Percentiles rank a stretch among this genome's conserved stretches.
Evolutionary conservation across 176 grass and related monocot species (phyloP).

Genomic region (Areca catechu): DNA sequence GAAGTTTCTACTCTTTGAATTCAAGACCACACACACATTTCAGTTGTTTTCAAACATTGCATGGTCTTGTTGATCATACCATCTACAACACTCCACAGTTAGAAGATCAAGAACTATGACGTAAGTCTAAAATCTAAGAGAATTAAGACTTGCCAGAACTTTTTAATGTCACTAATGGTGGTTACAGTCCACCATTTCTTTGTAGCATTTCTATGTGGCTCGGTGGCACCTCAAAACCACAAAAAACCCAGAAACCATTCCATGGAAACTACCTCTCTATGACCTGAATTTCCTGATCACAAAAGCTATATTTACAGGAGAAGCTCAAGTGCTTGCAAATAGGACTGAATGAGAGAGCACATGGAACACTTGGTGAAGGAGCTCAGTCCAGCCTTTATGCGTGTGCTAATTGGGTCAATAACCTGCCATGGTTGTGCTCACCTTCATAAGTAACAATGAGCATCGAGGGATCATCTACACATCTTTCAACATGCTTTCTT

Average conservation of each 20-base stretch:
- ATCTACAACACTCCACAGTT: background rate
- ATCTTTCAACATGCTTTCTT: slow-evolving; percentile 88
- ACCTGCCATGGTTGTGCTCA: slow-evolving; percentile 63
- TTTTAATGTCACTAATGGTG: background rate
- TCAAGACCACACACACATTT: background rate
- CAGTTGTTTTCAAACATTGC: slow-evolving; percentile 15
- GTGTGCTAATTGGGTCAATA: slow-evolving; percentile 22
- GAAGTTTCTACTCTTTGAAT: too few species aligned
- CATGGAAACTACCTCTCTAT: too few species aligned
- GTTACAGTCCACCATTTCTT: background rate
- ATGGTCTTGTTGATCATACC: slow-evolving; percentile 10
- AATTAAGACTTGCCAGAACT: background rate
- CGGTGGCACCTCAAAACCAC: background rate
- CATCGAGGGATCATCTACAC: slow-evolving; percentile 73
- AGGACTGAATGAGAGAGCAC: too few species aligned
- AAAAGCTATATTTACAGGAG: too few species aligned
- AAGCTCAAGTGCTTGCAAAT: too few species aligned
- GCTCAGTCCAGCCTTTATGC: too few species aligned
- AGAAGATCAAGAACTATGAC: too few species aligned
- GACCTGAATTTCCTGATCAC: too few species aligned
- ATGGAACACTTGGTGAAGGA: too few species aligned
- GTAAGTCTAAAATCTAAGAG: background rate
- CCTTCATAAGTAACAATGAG: slow-evolving; percentile 92
- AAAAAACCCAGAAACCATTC: background rate
- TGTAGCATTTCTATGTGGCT: background rate